A percentile compares a stretch with the other conserved stretches of the same genome.
phyloP scores from a whole-genome alignment of 352 stramenopile genomes.

The Pilasporangium apinafurcum region DNA sequence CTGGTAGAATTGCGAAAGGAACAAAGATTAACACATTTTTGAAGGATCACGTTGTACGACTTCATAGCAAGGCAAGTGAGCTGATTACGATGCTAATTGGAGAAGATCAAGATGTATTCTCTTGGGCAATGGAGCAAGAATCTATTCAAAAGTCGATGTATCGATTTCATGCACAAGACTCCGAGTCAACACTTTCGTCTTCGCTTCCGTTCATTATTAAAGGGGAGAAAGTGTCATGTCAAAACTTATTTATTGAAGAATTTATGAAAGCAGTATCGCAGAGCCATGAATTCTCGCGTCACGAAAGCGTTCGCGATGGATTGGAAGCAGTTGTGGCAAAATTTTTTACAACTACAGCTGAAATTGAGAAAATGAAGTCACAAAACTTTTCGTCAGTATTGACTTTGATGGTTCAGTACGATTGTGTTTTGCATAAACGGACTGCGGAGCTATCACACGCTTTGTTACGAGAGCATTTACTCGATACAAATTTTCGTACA shows the following conservation, averaged over 20 bases:
- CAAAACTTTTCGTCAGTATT: conserved; percentile 22
- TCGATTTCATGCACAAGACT: conserved; percentile 11
- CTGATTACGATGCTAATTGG: conserved; percentile 4
- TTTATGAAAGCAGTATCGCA: conserved; percentile 61
- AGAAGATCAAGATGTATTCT: background rate
- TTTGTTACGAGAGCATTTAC: conserved; percentile 72
- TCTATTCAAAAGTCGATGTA: conserved; percentile 21
- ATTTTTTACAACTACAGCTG: conserved; percentile 21
- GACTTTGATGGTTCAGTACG: conserved; percentile 56
- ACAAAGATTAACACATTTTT: conserved; percentile 12
- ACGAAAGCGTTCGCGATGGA: conserved; percentile 59
- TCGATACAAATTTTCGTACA: conserved; percentile 61
- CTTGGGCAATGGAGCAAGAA: conserved; percentile 26
- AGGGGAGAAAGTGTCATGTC: conserved; percentile 25
- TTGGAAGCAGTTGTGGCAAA: conserved; percentile 43
- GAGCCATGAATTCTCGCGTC: conserved; percentile 36
- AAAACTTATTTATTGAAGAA: conserved; percentile 75
- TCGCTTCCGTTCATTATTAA: conserved; percentile 16
- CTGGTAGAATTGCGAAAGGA: conserved; percentile 11
- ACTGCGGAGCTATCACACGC: conserved; percentile 49
- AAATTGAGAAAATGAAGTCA: background rate
- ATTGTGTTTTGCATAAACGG: conserved; percentile 56
- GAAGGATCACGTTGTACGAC: conserved; percentile 11
- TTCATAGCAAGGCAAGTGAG: conserved; percentile 7
- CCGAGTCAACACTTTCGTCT: no score